Evolutionary conservation across 108 stramenopile genomes (phyloP).

Genomic region (Nitzschia palea): DNA sequence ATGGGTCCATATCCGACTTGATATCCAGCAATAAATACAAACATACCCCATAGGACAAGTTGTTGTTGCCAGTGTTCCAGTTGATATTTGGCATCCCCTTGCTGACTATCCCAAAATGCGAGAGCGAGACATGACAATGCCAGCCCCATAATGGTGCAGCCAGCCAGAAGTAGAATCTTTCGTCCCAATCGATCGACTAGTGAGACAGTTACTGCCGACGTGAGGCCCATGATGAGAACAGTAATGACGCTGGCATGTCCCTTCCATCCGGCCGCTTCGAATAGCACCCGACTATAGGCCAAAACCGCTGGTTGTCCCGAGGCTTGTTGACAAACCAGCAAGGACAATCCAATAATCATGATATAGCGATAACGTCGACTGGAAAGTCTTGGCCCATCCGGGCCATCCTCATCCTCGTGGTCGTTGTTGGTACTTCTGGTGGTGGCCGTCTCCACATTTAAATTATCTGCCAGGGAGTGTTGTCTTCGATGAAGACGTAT

Average conservation of each 20-base stretch:
- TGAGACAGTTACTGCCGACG: conserved; percentile 32
- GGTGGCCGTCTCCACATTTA: neutral
- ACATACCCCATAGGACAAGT: conserved; percentile 35
- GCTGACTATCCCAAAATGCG: conserved; percentile 36
- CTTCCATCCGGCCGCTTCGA: conserved; percentile 63
- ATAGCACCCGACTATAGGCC: conserved; percentile 65
- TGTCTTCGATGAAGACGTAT: neutral
- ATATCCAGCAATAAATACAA: conserved; percentile 43
- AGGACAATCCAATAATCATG: conserved; percentile 47
- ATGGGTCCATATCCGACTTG: conserved; percentile 74
- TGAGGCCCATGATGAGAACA: conserved; percentile 69
- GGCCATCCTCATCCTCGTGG: neutral
- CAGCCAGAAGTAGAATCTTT: conserved; percentile 21
- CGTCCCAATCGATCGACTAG: conserved; percentile 46
- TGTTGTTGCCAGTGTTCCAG: conserved; percentile 3
- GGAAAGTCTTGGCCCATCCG: neutral
- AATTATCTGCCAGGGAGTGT: neutral
- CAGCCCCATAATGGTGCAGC: conserved; percentile 25
- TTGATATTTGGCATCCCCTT: neutral
- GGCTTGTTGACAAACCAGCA: conserved; percentile 71
- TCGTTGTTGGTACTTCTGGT: neutral
- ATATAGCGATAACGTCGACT: conserved; percentile 31
- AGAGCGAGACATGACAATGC: conserved; percentile 15
- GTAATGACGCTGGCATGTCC: conserved; percentile 50
- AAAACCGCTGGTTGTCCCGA: conserved; percentile 81